Evolutionary conservation across 768 basidiomycete genomes (phyloP).

Genomic region (Pleurotus salmoneostramineus): DNA sequence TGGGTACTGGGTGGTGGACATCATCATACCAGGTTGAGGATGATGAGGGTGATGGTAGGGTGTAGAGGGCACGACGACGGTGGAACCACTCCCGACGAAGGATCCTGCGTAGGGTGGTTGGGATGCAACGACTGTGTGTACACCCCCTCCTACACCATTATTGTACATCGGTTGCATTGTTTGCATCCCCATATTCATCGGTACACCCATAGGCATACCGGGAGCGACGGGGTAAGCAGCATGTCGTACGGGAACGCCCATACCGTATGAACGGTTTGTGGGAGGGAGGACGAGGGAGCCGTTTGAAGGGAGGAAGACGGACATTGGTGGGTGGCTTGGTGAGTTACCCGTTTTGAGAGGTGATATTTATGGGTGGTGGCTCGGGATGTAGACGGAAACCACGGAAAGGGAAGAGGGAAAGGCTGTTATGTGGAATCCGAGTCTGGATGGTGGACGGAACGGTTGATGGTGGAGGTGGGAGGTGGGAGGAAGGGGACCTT

Average conservation of each 20-base stretch:
- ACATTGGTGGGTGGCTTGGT: neutral
- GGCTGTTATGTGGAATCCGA: too few species aligned
- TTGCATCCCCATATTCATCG: neutral
- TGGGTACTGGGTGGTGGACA: neutral
- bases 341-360: neutral
- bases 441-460: too few species aligned
- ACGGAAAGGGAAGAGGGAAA: neutral
- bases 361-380: neutral
- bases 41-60: neutral
- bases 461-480: too few species aligned
- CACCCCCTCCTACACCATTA: neutral
- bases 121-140: neutral
- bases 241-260: neutral
- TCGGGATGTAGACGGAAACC: neutral
- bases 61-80: neutral
- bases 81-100: neutral
- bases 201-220: neutral
- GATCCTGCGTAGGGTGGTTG: neutral
- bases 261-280: neutral
- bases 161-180: neutral
- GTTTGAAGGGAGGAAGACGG: conserved; percentile 4
- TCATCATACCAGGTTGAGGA: neutral
- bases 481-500: too few species aligned
- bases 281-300: conserved; percentile 3
- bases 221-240: neutral